Evolutionary conservation across 805 yeast species (phyloP).

Genomic region (Jamesozyma rosinii): DNA sequence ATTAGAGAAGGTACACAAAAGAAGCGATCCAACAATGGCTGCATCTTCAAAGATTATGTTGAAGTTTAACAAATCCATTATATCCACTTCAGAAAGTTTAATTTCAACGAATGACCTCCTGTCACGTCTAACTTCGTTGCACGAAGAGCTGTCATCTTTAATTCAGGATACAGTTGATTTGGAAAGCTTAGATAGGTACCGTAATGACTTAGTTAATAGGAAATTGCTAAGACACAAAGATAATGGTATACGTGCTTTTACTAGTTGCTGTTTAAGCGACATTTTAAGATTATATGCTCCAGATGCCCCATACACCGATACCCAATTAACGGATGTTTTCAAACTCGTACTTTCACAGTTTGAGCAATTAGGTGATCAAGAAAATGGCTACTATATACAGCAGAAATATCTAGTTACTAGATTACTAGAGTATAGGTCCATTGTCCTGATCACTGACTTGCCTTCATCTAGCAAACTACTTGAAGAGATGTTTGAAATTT

Average conservation of each 20-base stretch:
- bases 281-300: conserved; percentile 75
- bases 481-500: conserved; percentile 46
- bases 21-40: background rate
- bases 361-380: conserved; percentile 42
- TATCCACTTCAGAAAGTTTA: conserved; percentile 48
- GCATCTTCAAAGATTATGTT: conserved; percentile 14
- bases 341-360: conserved; percentile 58
- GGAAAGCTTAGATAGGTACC: conserved; percentile 36
- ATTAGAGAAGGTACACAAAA: background rate
- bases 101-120: conserved; percentile 57
- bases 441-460: conserved; percentile 65
- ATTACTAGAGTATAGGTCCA: conserved; percentile 65
- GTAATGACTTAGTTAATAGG: conserved; percentile 44
- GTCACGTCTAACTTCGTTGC: conserved; percentile 45
- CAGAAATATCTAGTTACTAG: conserved; percentile 56
- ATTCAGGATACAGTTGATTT: conserved; percentile 53
- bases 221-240: conserved; percentile 56
- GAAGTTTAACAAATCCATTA: conserved; percentile 38
- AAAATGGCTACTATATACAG: conserved; percentile 53
- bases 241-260: conserved; percentile 56
- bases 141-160: conserved; percentile 52
- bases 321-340: conserved; percentile 56
- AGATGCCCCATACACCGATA: conserved; percentile 73
- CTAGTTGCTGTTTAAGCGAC: conserved; percentile 69
- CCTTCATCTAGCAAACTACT: conserved; percentile 51